Base-by-base conservation (phyloP, 169 alveolate species). In the Cryptosporidium sp. region DNA sequence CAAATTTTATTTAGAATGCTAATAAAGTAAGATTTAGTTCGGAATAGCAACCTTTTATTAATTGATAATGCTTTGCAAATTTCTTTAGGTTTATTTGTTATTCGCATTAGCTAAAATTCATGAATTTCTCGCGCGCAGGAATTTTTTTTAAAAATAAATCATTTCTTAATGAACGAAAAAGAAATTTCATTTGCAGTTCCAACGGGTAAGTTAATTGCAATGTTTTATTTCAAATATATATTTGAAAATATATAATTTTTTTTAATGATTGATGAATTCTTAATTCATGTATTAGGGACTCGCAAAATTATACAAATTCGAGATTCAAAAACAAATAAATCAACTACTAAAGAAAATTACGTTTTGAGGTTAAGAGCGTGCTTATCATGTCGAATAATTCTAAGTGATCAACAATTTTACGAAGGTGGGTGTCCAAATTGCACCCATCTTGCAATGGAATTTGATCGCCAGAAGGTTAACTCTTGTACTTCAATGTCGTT, bases 351-450 rank as follows among this genome's bases (percentile, higher is more conserved):
- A 18, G 89, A 80, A 80, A 60, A 48, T 26, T 62, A 80, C 12
- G 75, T 87, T 3, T 48, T 93, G 42, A 94, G 93, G 70, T 71
- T 95, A 35, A 94, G 97, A 14, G 97, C 97, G 21, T 95, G 97
- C 68, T 84, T 94, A 39, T 92, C 95, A 42, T 95, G 97, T 51
- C 91, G 96, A 39, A 92, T 95, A 44, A 91, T 95, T 48, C 65
- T 92, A 85, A 93, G 95, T 35, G 97, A 95, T 61, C 94, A 92
- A 42, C 93, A 95, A 96, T 95, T 95, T 93, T 95, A 93, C 71
- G 97, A 95, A 68, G 86, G 91, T 39, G 97, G 97, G n/a, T 95
- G 97, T 61, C 96, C 95, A 26, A 95, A 95, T 92, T 95, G 97
- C 85, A 91, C 96, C 29, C 92, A 75, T 87, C 86, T 95, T 12